phyloP scores from a whole-genome alignment of 2,329 filamentous ascomycete genomes.

The Penicillium thymicola region DNA sequence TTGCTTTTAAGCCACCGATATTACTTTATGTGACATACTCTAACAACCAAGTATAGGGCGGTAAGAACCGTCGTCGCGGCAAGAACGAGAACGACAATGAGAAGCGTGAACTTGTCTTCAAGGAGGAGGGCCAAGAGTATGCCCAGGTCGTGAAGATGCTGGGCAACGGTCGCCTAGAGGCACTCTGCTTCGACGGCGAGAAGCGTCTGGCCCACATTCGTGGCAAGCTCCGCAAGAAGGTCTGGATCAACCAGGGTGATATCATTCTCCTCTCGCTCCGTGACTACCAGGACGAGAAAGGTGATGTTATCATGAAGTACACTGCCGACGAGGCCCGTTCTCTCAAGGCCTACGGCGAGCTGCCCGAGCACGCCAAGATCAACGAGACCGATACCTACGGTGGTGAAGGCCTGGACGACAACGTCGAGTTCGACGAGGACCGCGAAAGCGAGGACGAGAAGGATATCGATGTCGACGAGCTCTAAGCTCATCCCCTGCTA shows the following conservation, averaged over 20 bases:
- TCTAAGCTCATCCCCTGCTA: conserved; percentile 54
- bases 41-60: conserved; percentile 63
- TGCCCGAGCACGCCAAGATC: conserved; percentile 98
- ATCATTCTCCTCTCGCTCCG: conserved; percentile 85
- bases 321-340: conserved; percentile 90
- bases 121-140: conserved; percentile 94
- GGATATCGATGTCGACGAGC: conserved; percentile 94
- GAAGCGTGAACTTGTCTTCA: conserved; percentile 98
- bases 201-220: conserved; percentile 82
- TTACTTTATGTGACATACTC: conserved; percentile 16
- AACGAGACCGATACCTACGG: conserved; percentile 95
- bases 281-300: conserved; percentile 93
- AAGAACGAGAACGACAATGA: conserved; percentile 99
- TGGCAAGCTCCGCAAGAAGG: conserved; percentile 98
- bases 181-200: conserved; percentile 90
- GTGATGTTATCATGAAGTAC: conserved; percentile 93
- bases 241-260: conserved; percentile 98
- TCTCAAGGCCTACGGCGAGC: conserved; percentile 94
- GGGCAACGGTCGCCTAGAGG: conserved; percentile 89
- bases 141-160: conserved; percentile 94
- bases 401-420: conserved; percentile 90
- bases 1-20: neutral
- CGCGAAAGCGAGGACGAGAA: conserved; percentile 66
- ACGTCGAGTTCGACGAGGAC: conserved; percentile 99
- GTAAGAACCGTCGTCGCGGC: conserved; percentile 96